Evolutionary conservation across 164 flowering plant genomes (phyloP), one percentile per base, ranked within the genome.

Genomic region (Kingdonia uniflora): DNA sequence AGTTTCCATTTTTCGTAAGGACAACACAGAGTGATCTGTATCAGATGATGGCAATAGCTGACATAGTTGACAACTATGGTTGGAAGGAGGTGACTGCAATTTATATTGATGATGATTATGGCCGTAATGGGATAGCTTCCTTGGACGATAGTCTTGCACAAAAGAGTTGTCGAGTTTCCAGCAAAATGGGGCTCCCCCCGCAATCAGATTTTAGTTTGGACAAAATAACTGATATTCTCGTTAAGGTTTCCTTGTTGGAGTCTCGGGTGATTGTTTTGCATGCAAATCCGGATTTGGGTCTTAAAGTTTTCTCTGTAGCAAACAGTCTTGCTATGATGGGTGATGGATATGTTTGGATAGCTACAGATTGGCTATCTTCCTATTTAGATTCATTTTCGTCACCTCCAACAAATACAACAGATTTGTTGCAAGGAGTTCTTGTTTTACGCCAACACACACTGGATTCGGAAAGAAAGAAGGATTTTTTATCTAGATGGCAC

Each of bases 1-100:
- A 85, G 65, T 89, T 69, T 52, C 99, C 99, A 0, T 87, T 56
- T 54, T 83, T 94, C 51, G 65, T 94, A 12, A 73, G 92, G 58
- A 74, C 86, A 14, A 71, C 87, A 0, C 89, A 76, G 41, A 87
- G 77, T 65, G 96, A 89, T 74, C 44, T 71, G 29, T 76, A 72
- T 63, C 95, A 87, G 69, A 94, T 94, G 99, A 49, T 69, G 44
- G 99, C 96, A 7, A 56, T 94, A 25, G 85, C 99, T 41, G 84
- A 84, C 37, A 56, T 87, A 17, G 71, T 94, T 47, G 70, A 75
- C 23, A 67, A 76, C 51, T 85, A 77, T 72, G 77, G 71, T 14
- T 94, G 95, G 95, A 83, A 58, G 55, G 76, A 78, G 16, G 95
- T 89, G 0, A 75, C 72, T 68, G 94, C 79, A 11, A 67, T 94